Percentiles rank a stretch among this genome's conserved stretches.
These are phyloP conservation scores for Akanthomyces lecanii DNA, from an alignment of 2,329 filamentous ascomycete genomes.

Conservation along the genomic window DNA sequence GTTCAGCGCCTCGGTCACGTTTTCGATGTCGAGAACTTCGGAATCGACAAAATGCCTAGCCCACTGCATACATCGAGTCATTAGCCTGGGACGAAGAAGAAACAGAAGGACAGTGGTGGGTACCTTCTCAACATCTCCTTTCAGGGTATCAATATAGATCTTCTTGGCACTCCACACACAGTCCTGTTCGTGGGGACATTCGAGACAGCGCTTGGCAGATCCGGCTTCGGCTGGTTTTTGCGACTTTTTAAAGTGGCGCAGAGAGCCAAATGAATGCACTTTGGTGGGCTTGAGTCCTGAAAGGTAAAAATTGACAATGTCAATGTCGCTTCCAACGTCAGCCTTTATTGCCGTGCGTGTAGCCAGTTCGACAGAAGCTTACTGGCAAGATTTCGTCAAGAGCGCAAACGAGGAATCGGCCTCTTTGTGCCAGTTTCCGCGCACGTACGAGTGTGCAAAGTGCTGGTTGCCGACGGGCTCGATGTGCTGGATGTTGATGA, in stretches of 20 bases:
- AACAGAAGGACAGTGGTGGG: not conserved
- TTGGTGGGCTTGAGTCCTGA: slow-evolving; percentile 17
- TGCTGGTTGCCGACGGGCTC: slow-evolving; percentile 21
- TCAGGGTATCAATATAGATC: slow-evolving; percentile 19
- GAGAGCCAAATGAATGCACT: slow-evolving; percentile 20
- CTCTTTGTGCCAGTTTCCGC: slow-evolving; percentile 20
- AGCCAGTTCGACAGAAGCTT: not conserved
- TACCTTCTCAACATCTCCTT: slow-evolving; percentile 18
- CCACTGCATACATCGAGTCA: slow-evolving; percentile 10
- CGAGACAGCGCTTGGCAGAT: slow-evolving; percentile 15
- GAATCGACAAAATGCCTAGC: slow-evolving; percentile 19
- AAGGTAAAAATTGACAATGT: slow-evolving; percentile 20
- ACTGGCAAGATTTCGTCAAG: slow-evolving; percentile 21
- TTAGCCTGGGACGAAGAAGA: not conserved
- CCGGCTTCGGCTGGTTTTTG: slow-evolving; percentile 18
- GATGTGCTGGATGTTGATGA: slow-evolving; percentile 21
- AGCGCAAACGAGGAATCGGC: slow-evolving; percentile 18
- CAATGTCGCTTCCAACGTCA: slow-evolving; percentile 18
- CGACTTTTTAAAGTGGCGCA: slow-evolving; percentile 20
- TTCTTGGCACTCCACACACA: slow-evolving; percentile 21
- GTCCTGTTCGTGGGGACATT: slow-evolving; percentile 17
- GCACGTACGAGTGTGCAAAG: slow-evolving; percentile 21
- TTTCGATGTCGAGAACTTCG: slow-evolving; percentile 19
- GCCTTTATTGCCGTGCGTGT: not conserved
- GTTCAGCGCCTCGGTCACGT: slow-evolving; percentile 19